These are phyloP conservation scores for Galerina sulciceps DNA, from an alignment of 768 basidiomycete genomes.

Conservation along the genomic window DNA sequence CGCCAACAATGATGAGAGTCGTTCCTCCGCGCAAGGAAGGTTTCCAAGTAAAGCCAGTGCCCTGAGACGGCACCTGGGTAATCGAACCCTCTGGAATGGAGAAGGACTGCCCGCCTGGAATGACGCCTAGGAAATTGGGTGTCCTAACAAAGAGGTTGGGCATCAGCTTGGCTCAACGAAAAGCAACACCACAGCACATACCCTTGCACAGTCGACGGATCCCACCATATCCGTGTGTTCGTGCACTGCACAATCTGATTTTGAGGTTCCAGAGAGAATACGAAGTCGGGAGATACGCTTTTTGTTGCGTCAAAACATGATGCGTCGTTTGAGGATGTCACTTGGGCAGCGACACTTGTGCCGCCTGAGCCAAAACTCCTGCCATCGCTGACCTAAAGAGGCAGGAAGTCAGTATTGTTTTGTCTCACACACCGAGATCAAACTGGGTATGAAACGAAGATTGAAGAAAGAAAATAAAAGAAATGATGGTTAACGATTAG, in stretches of 20 bases:
- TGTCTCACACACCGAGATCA: neutral
- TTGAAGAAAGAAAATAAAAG: constrained; percentile 3
- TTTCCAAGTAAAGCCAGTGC: constrained; percentile 74
- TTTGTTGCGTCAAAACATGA: constrained; percentile 62
- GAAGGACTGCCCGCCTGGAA: constrained; percentile 82
- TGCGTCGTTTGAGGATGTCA: constrained; percentile 51
- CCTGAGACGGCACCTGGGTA: constrained; percentile 45
- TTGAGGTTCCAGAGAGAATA: constrained; percentile 62
- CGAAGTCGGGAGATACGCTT: constrained; percentile 55
- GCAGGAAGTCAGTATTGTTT: neutral
- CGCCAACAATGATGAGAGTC: constrained; percentile 66
- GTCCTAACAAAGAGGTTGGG: constrained; percentile 38
- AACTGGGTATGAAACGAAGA: too few relatives aligned
- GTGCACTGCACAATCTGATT: constrained; percentile 71
- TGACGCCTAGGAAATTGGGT: constrained; percentile 70
- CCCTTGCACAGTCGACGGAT: constrained; percentile 54
- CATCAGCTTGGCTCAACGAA: neutral
- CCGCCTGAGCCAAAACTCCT: constrained; percentile 70
- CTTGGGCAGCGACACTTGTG: constrained; percentile 68
- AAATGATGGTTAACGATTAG: neutral
- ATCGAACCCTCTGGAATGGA: constrained; percentile 55
- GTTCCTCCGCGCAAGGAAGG: constrained; percentile 68
- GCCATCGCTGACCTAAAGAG: constrained; percentile 38
- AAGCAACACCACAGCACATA: constrained; percentile 28
- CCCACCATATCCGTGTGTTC: constrained; percentile 71